These are phyloP conservation scores for Hymenoscyphus occultus DNA, from an alignment of 2,329 filamentous ascomycete species.

Conservation along the genomic window DNA sequence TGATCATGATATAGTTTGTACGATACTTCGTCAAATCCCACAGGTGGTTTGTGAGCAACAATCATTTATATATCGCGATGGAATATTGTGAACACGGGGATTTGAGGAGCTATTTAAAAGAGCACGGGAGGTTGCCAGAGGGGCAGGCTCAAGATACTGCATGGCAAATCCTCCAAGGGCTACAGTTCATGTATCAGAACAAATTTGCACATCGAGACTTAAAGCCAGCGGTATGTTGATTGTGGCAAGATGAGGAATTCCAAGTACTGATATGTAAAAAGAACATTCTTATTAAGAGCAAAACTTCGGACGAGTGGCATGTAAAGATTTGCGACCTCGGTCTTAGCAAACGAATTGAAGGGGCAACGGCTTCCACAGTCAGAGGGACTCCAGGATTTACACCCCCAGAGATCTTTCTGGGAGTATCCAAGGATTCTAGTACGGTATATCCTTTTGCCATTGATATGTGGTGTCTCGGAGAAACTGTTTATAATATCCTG, in stretches of 20 bases:
- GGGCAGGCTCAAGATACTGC: not conserved
- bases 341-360: constrained; percentile 1
- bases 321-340: constrained; percentile 5
- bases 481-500: not conserved
- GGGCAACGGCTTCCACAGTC: not conserved
- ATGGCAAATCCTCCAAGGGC: constrained; percentile 12
- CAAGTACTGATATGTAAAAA: not conserved
- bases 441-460: not conserved
- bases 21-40: constrained; percentile 34
- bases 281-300: not conserved
- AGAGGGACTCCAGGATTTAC: not conserved
- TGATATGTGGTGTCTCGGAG: not conserved
- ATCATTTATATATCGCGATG: constrained; percentile 39
- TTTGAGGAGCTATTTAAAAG: constrained; percentile 28
- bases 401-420: not conserved
- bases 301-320: not conserved
- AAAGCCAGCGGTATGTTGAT: constrained; percentile 13
- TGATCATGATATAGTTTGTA: not conserved
- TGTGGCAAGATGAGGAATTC: not conserved
- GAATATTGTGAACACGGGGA: constrained; percentile 39
- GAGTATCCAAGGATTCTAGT: not conserved
- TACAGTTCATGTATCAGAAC: constrained; percentile 16
- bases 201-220: constrained; percentile 17
- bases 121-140: constrained; percentile 2
- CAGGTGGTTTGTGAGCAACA: constrained; percentile 39